A percentile compares a stretch with the other conserved stretches of the same genome.
Evolutionary conservation across 306 rosid genomes (phyloP).

Genomic region (Crotalaria pallida): DNA sequence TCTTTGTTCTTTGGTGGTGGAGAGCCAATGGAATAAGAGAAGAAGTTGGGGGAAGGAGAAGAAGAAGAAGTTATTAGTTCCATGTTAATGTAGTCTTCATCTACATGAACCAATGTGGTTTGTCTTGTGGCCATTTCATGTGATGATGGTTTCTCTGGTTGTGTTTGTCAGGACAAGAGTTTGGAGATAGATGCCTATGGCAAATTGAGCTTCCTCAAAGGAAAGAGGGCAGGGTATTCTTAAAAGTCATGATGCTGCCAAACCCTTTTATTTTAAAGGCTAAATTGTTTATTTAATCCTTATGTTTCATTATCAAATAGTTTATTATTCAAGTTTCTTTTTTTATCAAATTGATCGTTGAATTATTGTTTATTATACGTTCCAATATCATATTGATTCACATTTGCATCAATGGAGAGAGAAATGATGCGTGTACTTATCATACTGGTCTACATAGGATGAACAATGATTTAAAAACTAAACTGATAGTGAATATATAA

Average conservation of each 20-base stretch:
- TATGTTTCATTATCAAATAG: no score
- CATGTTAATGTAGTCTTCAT: constrained; percentile 91
- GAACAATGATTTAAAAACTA: no score
- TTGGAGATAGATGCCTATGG: constrained; percentile 55
- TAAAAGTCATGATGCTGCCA: constrained; percentile 48
- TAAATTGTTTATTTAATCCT: background rate
- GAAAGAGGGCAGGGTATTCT: constrained; percentile 40
- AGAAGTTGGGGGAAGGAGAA: constrained; percentile 47
- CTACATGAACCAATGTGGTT: constrained; percentile 37
- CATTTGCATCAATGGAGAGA: no score
- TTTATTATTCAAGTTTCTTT: no score
- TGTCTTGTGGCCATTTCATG: constrained; percentile 52
- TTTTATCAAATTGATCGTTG: no score
- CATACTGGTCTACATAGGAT: no score
- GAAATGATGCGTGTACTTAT: no score
- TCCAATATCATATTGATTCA: no score
- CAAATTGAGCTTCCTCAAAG: constrained; percentile 48
- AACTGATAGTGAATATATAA: no score
- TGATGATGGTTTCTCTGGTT: constrained; percentile 29
- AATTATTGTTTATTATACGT: no score
- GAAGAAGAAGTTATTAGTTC: constrained; percentile 59
- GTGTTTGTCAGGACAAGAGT: constrained; percentile 14
- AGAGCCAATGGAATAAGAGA: constrained; percentile 45
- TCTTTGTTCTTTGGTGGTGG: constrained; percentile 65
- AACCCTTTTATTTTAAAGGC: constrained; percentile 27